These are phyloP conservation scores for Talaromyces adpressus DNA, from an alignment of 495 filamentous ascomycete species.

Conservation along the genomic window DNA sequence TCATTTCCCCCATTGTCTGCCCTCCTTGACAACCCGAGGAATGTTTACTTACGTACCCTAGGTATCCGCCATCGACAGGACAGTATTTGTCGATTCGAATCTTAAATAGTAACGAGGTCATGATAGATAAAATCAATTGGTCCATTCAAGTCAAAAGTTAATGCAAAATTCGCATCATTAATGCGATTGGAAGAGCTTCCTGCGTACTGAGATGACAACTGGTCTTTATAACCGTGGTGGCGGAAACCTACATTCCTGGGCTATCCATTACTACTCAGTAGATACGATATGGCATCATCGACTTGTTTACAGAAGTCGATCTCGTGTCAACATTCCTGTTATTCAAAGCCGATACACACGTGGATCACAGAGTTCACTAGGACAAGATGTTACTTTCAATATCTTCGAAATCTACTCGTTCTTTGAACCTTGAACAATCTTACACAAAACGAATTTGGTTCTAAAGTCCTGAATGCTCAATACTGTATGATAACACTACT, in stretches of 20 bases:
- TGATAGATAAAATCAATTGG: not conserved
- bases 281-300: not conserved
- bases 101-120: not conserved
- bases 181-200: not conserved
- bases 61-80: not conserved
- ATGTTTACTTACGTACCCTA: not conserved
- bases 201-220: not conserved
- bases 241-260: not conserved
- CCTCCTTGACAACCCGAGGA: not conserved
- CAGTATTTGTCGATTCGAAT: not conserved
- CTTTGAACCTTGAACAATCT: not conserved
- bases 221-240: not conserved
- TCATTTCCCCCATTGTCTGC: not conserved
- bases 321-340: not conserved
- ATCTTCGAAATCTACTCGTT: not conserved
- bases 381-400: not conserved
- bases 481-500: not conserved
- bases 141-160: not conserved
- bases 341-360: not conserved
- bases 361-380: not conserved
- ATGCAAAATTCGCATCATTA: not conserved
- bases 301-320: not conserved
- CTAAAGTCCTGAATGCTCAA: not conserved
- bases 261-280: no score
- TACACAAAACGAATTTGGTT: not conserved